phyloP scores from a whole-genome alignment of 768 basidiomycete genomes.

The Chalciporus piperatus region DNA sequence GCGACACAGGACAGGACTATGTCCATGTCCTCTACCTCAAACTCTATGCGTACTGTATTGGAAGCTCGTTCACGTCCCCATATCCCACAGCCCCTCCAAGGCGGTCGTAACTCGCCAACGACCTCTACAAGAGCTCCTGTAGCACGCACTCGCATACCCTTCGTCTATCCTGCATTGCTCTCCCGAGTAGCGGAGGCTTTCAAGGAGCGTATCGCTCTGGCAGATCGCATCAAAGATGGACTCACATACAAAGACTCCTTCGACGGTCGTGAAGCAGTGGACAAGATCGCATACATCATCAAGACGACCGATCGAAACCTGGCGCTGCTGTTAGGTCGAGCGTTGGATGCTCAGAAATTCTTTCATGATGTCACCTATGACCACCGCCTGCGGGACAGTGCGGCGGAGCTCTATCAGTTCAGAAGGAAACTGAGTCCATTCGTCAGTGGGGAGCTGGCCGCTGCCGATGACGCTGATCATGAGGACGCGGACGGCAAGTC shows the following conservation, averaged over 20 bases:
- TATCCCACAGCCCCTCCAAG: constrained; percentile 36
- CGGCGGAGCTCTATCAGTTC: constrained; percentile 92
- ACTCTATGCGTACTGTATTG: constrained; percentile 46
- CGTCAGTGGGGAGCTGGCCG: constrained; percentile 67
- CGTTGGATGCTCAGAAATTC: constrained; percentile 96
- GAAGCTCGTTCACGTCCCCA: constrained; percentile 36
- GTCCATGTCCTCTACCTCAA: constrained; percentile 68
- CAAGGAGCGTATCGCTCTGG: constrained; percentile 70
- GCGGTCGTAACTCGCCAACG: constrained; percentile 37
- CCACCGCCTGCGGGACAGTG: constrained; percentile 87
- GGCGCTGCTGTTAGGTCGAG: constrained; percentile 90
- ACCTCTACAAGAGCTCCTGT: constrained; percentile 34
- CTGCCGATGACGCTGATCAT: constrained; percentile 34
- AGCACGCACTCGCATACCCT: constrained; percentile 55
- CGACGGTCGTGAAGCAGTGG: constrained; percentile 95
- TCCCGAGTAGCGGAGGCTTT: constrained; percentile 95
- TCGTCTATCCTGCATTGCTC: constrained; percentile 93
- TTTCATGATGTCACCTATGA: constrained; percentile 99
- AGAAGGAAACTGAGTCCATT: constrained; percentile 82
- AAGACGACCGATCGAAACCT: constrained; percentile 97
- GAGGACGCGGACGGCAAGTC: constrained; percentile 34
- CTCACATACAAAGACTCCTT: constrained; percentile 96
- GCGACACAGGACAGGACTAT: constrained; percentile 66
- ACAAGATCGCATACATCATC: constrained; percentile 97
- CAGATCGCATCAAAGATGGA: constrained; percentile 89